Evolutionary conservation across 2,329 filamentous ascomycete genomes (phyloP).

Genomic region (Fusarium anguioides): DNA sequence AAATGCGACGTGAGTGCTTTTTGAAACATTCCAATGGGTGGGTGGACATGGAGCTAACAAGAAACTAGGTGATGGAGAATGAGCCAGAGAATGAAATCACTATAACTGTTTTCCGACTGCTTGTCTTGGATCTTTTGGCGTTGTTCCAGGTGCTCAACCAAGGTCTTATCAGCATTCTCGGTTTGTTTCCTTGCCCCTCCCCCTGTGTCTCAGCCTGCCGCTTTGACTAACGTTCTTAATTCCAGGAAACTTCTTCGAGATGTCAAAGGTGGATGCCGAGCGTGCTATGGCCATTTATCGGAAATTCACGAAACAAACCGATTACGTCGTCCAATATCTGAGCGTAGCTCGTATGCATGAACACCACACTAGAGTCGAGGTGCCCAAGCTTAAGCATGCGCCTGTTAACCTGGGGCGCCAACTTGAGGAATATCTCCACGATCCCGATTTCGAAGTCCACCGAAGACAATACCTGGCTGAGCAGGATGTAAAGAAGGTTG

Average conservation of each 20-base stretch:
- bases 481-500: slow-evolving; percentile 75
- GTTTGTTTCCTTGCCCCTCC: slow-evolving; percentile 60
- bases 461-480: slow-evolving; percentile 91
- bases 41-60: slow-evolving; percentile 7
- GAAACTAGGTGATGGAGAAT: slow-evolving; percentile 78
- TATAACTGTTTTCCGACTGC: slow-evolving; percentile 88
- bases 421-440: slow-evolving; percentile 92
- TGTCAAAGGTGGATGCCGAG: slow-evolving; percentile 94
- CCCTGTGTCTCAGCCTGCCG: slow-evolving; percentile 18
- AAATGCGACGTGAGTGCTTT: slow-evolving; percentile 81
- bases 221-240: slow-evolving; percentile 28
- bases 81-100: slow-evolving; percentile 98
- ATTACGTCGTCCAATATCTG: slow-evolving; percentile 90
- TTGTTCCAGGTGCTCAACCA: slow-evolving; percentile 97
- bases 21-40: neutral
- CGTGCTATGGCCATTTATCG: slow-evolving; percentile 92
- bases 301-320: slow-evolving; percentile 90
- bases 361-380: slow-evolving; percentile 90
- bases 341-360: slow-evolving; percentile 89
- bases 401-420: slow-evolving; percentile 90
- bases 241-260: slow-evolving; percentile 95
- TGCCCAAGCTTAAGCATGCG: slow-evolving; percentile 96
- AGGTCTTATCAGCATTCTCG: slow-evolving; percentile 94
- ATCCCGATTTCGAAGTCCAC: slow-evolving; percentile 95
- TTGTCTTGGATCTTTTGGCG: slow-evolving; percentile 89